Conservation (phyloP, 2,329 filamentous ascomycete species). For the Fusarium praegraminearum region DNA sequence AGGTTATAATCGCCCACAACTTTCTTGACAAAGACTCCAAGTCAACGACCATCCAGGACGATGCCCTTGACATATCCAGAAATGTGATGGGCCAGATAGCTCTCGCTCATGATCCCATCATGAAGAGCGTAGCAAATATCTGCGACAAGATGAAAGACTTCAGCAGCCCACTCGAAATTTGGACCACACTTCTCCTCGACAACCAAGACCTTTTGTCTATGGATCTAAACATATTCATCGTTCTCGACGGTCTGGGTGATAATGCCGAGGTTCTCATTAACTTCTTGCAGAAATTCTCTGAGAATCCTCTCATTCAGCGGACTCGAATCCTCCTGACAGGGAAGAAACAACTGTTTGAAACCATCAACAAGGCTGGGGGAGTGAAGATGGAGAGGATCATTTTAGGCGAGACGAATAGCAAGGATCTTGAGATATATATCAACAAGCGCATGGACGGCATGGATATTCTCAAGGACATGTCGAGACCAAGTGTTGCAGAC, state of each 20-base stretch:
- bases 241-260: background rate
- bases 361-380: background rate
- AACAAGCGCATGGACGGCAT: conserved; percentile 2
- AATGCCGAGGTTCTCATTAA: background rate
- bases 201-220: background rate
- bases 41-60: background rate
- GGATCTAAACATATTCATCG: background rate
- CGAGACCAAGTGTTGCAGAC: background rate
- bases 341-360: background rate
- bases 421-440: background rate
- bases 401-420: background rate
- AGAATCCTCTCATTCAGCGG: background rate
- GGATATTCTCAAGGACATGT: background rate
- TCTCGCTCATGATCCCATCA: background rate
- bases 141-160: background rate
- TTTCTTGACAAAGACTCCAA: background rate
- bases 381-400: background rate
- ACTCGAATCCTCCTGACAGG: background rate
- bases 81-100: background rate
- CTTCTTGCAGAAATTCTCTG: background rate
- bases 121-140: background rate
- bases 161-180: background rate
- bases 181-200: background rate
- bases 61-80: background rate
- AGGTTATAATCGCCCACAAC: background rate